Conservation (phyloP, 164 flowering plant genomes). For the Echeveria elegans region DNA sequence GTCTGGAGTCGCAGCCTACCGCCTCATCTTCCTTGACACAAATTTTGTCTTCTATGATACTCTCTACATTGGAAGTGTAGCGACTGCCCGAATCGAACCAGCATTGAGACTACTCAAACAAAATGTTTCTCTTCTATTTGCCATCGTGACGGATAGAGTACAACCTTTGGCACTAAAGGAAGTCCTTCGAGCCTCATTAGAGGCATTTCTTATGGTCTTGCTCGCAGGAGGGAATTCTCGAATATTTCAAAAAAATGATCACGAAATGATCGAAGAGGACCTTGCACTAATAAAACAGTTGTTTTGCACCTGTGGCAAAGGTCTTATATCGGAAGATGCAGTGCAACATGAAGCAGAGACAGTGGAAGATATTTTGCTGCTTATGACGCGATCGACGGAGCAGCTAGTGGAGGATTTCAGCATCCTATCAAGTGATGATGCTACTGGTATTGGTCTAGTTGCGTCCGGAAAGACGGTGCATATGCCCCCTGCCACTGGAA, state of each 20-base stretch:
- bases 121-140: slow-evolving; percentile 57
- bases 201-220: slow-evolving; percentile 73
- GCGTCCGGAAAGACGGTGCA: slow-evolving; percentile 45
- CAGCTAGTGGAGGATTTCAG: slow-evolving; percentile 83
- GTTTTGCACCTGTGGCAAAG: slow-evolving; percentile 63
- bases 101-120: slow-evolving; percentile 74
- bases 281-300: slow-evolving; percentile 52
- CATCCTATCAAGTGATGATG: slow-evolving; percentile 55
- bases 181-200: slow-evolving; percentile 79
- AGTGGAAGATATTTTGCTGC: slow-evolving; percentile 60
- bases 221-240: slow-evolving; percentile 78
- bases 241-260: slow-evolving; percentile 41
- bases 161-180: slow-evolving; percentile 67
- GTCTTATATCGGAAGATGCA: slow-evolving; percentile 56
- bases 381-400: slow-evolving; percentile 67
- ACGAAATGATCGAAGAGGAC: slow-evolving; percentile 71
- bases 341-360: slow-evolving; percentile 63
- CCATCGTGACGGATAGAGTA: slow-evolving; percentile 55
- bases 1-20: slow-evolving; percentile 78
- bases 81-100: slow-evolving; percentile 58
- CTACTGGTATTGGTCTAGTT: slow-evolving; percentile 39
- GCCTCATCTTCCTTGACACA: slow-evolving; percentile 85
- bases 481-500: slow-evolving; percentile 90
- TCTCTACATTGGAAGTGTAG: slow-evolving; percentile 55
- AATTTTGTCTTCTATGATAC: slow-evolving; percentile 51